Evolutionary conservation across 257 asterid species (phyloP), one percentile per base, ranked within the genome.

Genomic region (Verbascum thapsus): DNA sequence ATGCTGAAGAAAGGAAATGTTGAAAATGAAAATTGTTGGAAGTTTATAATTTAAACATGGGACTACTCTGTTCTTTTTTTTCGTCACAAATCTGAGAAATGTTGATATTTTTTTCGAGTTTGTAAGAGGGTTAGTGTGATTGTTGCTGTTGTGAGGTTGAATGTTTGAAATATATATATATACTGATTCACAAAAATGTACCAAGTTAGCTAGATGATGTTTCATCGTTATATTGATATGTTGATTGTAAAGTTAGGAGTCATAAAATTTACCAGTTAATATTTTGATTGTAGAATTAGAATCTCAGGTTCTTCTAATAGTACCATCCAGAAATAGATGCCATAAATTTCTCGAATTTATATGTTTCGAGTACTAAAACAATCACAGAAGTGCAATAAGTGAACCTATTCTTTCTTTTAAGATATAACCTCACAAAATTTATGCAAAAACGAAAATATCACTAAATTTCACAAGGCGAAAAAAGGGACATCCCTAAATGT

Each of bases 1-100:
- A 73, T 67, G 64, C 72, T 11, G 65, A 57, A 15, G 70, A 69
- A 59, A 42, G 19, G 17, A 64, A 51, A 7, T 44, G 67, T 11
- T 40, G 41, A 51, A 58, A 18, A 42, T 47, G 9, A 35, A 15
- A 58, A 63, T 17, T 64, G 64, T 55, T 43, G 59, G 69, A 50
- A 76, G 45, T 49, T 30, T 62, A 63, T 53, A 35, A 48, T 61
- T 63, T 76, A 68, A 53, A 42, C 40, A 49, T 17, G 74, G 49
- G 22, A 69, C 65, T 58, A 54, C 58, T 67, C 16, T 52, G 23
- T 53, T 49, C n/a, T 18, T 13, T 8, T n/a, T 19, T 66, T 67
- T 38, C 19, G 40, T 70, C 60, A 54, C 48, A 18, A 10, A 44
- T 40, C 18, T 20, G 9, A 57, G 41, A 51, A 52, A 20, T 50